Base-by-base conservation (phyloP, 306 rosid genomes). In the Cicer cuneatum region DNA sequence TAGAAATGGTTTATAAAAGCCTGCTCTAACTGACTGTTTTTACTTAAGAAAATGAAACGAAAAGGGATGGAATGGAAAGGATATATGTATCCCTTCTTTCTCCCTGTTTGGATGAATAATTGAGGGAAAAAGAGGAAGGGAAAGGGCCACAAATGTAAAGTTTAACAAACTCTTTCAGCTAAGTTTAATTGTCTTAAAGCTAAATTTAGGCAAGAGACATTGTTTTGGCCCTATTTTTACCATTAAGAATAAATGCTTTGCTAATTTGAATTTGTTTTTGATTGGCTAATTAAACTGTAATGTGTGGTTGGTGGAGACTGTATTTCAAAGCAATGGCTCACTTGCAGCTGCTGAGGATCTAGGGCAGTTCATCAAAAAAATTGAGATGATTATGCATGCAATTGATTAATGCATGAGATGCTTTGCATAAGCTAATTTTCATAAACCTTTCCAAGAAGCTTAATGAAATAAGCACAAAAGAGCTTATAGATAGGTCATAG, bases 191-290 rank as follows among this genome's bases (percentile, higher is more conserved):
- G n/a, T n/a, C 70, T 19, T 11, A 7, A 74, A 7, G 64, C 64
- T 39, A 74, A 47, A 8, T 59, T 73, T n/a, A 47, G 40, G 57
- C 45, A 18, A 66, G 71, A 18, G 79, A 5, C 64, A 33, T 38
- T 56, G 48, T 46, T 42, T 13, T 48, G 18, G 16, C 3, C 54
- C 54, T 6, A 48, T 6, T 6, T 12, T 48, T 48, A 5, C 54
- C 54, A 6, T n/a, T 5, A n/a, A 13, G 54, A 48, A n/a, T 48
- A 48, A 48, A 48, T 6, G 9, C 54, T 48, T 48, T 13, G 53
- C 54, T 48, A 8, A 48, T n/a, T 47, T 47, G 13, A 5, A 47
- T 29, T 29, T 13, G 53, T 47, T 15, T 13, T 12, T 47, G 16
- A 7, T 13, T 47, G 15, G 5, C 15, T 13, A 15, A n/a, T 47